Evolutionary conservation across 2,329 filamentous ascomycete species (phyloP), one percentile per base, ranked within the genome.

Genomic region (Zymoseptoria crescenta): DNA sequence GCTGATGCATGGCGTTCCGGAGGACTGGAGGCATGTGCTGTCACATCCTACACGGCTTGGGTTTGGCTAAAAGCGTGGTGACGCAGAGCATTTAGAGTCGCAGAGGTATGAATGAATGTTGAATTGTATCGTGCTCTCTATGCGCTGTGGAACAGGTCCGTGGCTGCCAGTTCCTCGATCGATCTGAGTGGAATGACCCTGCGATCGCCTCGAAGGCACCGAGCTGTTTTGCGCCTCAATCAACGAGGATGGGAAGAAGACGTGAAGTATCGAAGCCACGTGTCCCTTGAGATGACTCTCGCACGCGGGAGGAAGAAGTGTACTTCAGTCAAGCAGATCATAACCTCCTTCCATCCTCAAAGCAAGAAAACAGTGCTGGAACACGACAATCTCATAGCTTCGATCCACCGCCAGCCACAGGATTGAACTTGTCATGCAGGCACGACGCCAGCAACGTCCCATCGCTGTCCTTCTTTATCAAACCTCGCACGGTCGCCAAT

Each of bases 1-100:
- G 70, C 55, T 16, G 75, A 68, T 0, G 69, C 57, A 9, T 67
- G 62, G 5, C 71, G 66, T 57, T 84, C 81, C 52, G 77, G 77
- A 65, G n/a, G 52, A 10, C 27, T 54, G 52, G 52, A 41, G 52
- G 13, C 20, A 51, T 51, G 49, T 45, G 35, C 35, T 45, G 35
- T 45, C 35, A 45, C 35, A 45, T 45, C 13, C 35, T 45, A 45
- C 35, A 45, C 35, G n/a, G 35, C 35, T 21, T 27, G 20, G 49
- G 49, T 51, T 51, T 27, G 49, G 24, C 49, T 21, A 51, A 51
- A 51, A 51, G 49, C 49, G 35, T 16, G 35, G 35, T 45, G 35
- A 45, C 35, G 35, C 35, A 45, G 35, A 45, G 35, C 35, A 45
- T 45, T 24, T 45, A 45, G 16, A 45, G 13, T 45, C 35, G 35